phyloP scores from a whole-genome alignment of 2,329 filamentous ascomycete genomes.

The Ophiostoma triangulosporum region DNA sequence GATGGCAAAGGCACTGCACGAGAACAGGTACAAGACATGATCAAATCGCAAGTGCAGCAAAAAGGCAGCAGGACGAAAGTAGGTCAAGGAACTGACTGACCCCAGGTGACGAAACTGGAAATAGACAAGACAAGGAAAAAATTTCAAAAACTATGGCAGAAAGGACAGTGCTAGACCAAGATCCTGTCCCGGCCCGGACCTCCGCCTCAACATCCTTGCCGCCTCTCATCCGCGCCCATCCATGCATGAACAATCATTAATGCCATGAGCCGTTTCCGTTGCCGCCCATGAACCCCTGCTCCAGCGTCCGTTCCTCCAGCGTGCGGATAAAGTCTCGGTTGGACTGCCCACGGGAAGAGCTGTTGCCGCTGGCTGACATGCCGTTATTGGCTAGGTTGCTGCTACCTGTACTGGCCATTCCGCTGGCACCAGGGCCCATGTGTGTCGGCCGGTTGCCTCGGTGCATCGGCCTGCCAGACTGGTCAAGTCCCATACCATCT shows the following conservation, averaged over 20 bases:
- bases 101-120: too few species aligned
- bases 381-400: background rate
- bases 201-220: background rate
- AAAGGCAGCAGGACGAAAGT: too few species aligned
- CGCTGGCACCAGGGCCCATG: slow-evolving; percentile 30
- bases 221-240: background rate
- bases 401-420: background rate
- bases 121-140: too few species aligned
- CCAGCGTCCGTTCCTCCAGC: slow-evolving; percentile 83
- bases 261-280: slow-evolving; percentile 51
- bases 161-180: too few species aligned
- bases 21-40: background rate
- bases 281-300: slow-evolving; percentile 73
- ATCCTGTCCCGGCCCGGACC: background rate
- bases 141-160: too few species aligned
- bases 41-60: too few species aligned
- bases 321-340: slow-evolving; percentile 89
- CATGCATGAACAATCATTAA: slow-evolving; percentile 22
- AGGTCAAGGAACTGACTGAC: too few species aligned
- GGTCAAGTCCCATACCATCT: slow-evolving; percentile 59
- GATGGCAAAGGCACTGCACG: background rate
- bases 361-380: background rate
- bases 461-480: slow-evolving; percentile 45
- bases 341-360: background rate
- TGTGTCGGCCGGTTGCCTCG: slow-evolving; percentile 61